Conservation (phyloP, 495 filamentous ascomycete genomes). For the Penicillium turbatum region DNA sequence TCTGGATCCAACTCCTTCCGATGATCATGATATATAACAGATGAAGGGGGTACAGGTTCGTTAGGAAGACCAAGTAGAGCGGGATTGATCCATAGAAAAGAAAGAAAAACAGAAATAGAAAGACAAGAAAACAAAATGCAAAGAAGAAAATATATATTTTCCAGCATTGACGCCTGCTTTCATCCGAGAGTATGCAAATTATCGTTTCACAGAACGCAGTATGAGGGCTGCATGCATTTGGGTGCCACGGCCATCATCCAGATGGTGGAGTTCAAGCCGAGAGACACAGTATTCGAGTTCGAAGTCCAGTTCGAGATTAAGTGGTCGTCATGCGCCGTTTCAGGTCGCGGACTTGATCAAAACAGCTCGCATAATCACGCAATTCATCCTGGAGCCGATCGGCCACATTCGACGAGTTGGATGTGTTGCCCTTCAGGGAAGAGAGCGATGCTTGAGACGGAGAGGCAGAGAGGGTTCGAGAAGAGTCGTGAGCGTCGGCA, state of each 20-base stretch:
- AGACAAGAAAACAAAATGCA: neutral
- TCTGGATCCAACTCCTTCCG: conserved; percentile 2
- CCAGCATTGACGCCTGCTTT: conserved; percentile 1
- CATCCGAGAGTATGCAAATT: conserved; percentile 3
- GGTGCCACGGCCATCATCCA: neutral
- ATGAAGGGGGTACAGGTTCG: conserved; percentile 6
- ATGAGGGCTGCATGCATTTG: conserved; percentile 6
- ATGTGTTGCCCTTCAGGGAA: conserved; percentile 65
- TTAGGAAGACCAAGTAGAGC: neutral
- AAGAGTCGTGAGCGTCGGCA: conserved; percentile 11
- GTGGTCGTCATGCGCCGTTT: conserved; percentile 53
- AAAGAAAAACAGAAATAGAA: neutral
- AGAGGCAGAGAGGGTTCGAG: conserved; percentile 61
- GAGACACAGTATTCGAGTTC: neutral
- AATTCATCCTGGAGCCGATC: conserved; percentile 76
- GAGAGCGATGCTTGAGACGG: conserved; percentile 81
- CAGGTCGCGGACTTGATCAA: conserved; percentile 72
- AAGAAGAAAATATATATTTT: conserved; percentile 2
- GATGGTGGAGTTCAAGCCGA: neutral
- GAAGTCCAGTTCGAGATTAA: conserved; percentile 11
- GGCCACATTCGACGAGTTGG: conserved; percentile 53
- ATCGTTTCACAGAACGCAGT: conserved; percentile 2
- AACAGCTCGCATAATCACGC: conserved; percentile 78
- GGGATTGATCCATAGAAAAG: neutral
- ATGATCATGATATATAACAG: conserved; percentile 8